phyloP scores from a whole-genome alignment of 2,329 filamentous ascomycete species.

The Neurospora sp. region DNA sequence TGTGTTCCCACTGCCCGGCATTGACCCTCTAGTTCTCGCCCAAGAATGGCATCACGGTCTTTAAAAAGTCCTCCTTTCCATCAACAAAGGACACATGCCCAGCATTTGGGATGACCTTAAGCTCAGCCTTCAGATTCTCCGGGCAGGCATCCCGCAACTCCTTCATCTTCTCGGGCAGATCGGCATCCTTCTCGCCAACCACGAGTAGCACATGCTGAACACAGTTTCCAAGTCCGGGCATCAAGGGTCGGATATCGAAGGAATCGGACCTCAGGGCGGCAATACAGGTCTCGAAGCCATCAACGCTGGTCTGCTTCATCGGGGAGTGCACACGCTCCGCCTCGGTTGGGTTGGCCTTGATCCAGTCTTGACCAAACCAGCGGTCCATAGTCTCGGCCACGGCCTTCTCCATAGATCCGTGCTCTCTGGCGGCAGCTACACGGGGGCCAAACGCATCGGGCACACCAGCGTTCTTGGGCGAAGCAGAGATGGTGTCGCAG shows the following conservation, averaged over 20 bases:
- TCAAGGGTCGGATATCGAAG: slow-evolving; percentile 30
- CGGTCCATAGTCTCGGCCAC: slow-evolving; percentile 27
- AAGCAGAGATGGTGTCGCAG: slow-evolving; percentile 30
- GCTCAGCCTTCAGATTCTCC: slow-evolving; percentile 22
- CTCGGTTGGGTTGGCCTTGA: slow-evolving; percentile 25
- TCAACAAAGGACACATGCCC: slow-evolving; percentile 31
- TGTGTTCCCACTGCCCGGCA: background rate
- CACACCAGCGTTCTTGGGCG: slow-evolving; percentile 26
- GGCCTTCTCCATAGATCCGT: slow-evolving; percentile 22
- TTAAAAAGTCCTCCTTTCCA: slow-evolving; percentile 24
- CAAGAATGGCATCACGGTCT: slow-evolving; percentile 1
- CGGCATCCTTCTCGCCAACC: slow-evolving; percentile 32
- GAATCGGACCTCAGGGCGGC: slow-evolving; percentile 25
- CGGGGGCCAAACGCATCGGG: slow-evolving; percentile 27
- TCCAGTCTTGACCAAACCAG: slow-evolving; percentile 31
- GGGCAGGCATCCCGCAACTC: slow-evolving; percentile 27
- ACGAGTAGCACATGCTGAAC: slow-evolving; percentile 28
- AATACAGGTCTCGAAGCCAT: slow-evolving; percentile 32
- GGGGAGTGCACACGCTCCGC: slow-evolving; percentile 23
- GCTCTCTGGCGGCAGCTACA: slow-evolving; percentile 24
- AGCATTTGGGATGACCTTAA: slow-evolving; percentile 26
- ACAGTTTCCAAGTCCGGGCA: slow-evolving; percentile 22
- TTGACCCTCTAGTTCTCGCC: background rate
- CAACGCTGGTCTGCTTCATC: slow-evolving; percentile 28
- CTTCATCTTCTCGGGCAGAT: slow-evolving; percentile 29